phyloP scores from a whole-genome alignment of 352 stramenopile species.

The Phytophthora citricola region DNA sequence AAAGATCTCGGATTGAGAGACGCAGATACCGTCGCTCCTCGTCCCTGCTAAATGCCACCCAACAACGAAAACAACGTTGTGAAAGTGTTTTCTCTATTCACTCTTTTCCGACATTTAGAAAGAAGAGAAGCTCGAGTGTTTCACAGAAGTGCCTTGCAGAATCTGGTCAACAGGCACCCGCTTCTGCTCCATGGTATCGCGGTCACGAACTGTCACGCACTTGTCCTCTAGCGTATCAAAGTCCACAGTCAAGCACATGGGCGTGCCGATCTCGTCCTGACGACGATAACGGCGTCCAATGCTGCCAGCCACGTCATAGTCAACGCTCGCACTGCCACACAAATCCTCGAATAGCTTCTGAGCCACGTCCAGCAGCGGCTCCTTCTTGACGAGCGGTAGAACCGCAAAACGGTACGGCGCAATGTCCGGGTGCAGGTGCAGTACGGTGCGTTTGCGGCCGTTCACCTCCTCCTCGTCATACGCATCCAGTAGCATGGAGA shows the following conservation, averaged over 20 bases:
- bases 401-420: slow-evolving; percentile 94
- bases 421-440: slow-evolving; percentile 94
- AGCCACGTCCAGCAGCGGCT: slow-evolving; percentile 89
- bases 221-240: slow-evolving; percentile 97
- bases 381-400: slow-evolving; percentile 96
- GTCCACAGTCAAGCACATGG: slow-evolving; percentile 98
- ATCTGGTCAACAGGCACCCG: slow-evolving; percentile 93
- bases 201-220: slow-evolving; percentile 95
- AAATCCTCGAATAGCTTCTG: slow-evolving; percentile 93
- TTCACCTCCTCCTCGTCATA: slow-evolving; percentile 96
- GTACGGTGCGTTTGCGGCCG: slow-evolving; percentile 76
- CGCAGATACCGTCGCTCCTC: no score
- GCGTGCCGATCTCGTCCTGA: slow-evolving; percentile 97
- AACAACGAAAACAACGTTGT: no score
- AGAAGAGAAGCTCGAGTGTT: slow-evolving; percentile 46
- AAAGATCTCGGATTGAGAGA: no score
- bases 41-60: no score
- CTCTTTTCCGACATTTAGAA: slow-evolving; percentile 34
- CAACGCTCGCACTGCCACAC: slow-evolving; percentile 86
- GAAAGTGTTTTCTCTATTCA: slow-evolving; percentile 29
- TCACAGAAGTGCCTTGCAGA: slow-evolving; percentile 50
- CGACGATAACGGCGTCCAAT: slow-evolving; percentile 93
- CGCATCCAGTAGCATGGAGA: slow-evolving; percentile 94
- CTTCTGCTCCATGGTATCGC: slow-evolving; percentile 96
- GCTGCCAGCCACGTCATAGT: slow-evolving; percentile 93